phyloP scores from a whole-genome alignment of 805 yeast species.

The Ogataea thermomethanolica region DNA sequence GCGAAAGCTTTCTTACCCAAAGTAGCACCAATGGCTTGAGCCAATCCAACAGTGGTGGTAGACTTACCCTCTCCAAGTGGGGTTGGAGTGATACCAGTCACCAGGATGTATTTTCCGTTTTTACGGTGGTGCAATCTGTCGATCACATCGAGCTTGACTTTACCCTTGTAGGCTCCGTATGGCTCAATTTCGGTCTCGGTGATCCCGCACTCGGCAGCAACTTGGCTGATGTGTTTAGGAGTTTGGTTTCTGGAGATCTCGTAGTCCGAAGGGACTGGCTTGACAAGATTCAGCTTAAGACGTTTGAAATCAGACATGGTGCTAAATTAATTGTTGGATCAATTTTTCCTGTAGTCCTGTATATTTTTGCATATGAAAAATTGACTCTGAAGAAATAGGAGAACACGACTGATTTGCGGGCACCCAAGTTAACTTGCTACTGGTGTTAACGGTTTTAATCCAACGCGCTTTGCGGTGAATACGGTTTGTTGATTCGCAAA shows the following conservation, averaged over 20 bases:
- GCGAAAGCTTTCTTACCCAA: conserved; percentile 81
- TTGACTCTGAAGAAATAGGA: conserved; percentile 2
- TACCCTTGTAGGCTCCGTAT: conserved; percentile 87
- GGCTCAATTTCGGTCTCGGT: conserved; percentile 76
- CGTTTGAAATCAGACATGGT: conserved; percentile 36
- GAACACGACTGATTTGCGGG: not conserved
- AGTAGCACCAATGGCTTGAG: conserved; percentile 95
- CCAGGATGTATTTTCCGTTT: conserved; percentile 85
- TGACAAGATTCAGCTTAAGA: conserved; percentile 34
- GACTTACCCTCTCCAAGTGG: conserved; percentile 98
- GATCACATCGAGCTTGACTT: conserved; percentile 66
- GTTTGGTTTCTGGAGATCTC: conserved; percentile 84
- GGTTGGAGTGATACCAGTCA: conserved; percentile 97
- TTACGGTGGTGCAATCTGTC: conserved; percentile 61
- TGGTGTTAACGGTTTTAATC: not conserved
- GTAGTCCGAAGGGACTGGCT: conserved; percentile 88
- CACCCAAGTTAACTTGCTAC: not conserved
- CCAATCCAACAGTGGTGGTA: conserved; percentile 92
- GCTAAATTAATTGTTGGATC: conserved; percentile 10
- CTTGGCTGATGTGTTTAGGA: conserved; percentile 73
- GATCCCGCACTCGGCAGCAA: conserved; percentile 83
- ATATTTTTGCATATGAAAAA: conserved; percentile 4
- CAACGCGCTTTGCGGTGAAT: too few relatives aligned
- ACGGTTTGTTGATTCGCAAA: too few relatives aligned
- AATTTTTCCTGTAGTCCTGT: conserved; percentile 10